These are phyloP conservation scores for Purpureocillium lavendulum DNA, from an alignment of 2,329 filamentous ascomycete genomes.

Conservation along the genomic window DNA sequence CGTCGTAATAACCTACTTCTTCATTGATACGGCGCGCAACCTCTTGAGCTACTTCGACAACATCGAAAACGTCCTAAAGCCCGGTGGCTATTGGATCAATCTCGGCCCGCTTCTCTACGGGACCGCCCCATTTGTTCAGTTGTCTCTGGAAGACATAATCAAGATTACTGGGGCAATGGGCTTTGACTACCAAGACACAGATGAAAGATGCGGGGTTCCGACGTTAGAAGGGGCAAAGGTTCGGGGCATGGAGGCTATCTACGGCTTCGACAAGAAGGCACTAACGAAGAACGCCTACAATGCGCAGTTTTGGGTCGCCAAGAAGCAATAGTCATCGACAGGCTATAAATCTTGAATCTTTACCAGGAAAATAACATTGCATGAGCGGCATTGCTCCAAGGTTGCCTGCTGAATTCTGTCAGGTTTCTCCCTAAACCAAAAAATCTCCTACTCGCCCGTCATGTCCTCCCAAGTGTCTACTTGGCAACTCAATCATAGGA, in stretches of 20 bases:
- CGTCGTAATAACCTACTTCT: slow-evolving; percentile 46
- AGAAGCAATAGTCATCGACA: neutral
- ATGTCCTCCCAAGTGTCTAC: no score
- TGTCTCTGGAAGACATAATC: slow-evolving; percentile 45
- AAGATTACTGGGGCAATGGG: slow-evolving; percentile 38
- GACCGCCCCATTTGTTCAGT: slow-evolving; percentile 43
- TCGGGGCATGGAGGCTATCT: slow-evolving; percentile 38
- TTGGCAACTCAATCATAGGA: no score
- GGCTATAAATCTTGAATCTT: no score
- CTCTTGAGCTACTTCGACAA: slow-evolving; percentile 46
- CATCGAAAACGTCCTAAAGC: slow-evolving; percentile 36
- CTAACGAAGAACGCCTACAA: slow-evolving; percentile 44
- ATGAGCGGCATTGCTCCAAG: no score
- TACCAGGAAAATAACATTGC: no score
- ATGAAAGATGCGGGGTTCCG: slow-evolving; percentile 28
- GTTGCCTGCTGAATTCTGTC: no score
- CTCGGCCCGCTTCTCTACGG: slow-evolving; percentile 48
- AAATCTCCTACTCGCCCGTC: no score
- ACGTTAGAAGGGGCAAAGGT: slow-evolving; percentile 33
- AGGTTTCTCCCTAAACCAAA: no score
- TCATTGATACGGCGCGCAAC: slow-evolving; percentile 53
- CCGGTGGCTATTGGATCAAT: slow-evolving; percentile 46
- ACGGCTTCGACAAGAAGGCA: slow-evolving; percentile 41
- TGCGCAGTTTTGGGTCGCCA: slow-evolving; percentile 46
- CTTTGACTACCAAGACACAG: slow-evolving; percentile 39